Evolutionary conservation across 441 rosid species (phyloP).

Genomic region (Biscutella laevigata): DNA sequence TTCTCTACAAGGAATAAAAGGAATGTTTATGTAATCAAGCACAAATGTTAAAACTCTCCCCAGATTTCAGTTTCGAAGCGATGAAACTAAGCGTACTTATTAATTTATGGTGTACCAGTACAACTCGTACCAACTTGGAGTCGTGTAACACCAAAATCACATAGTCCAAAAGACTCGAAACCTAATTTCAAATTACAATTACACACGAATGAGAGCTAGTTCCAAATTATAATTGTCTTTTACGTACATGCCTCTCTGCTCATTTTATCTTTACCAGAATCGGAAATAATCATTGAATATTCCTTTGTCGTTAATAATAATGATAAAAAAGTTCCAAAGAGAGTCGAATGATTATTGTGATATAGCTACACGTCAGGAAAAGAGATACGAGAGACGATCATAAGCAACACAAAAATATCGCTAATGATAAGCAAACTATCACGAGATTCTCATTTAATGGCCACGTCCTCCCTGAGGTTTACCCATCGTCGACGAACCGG

Average conservation of each 20-base stretch:
- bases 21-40: neutral
- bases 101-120: too few relatives aligned
- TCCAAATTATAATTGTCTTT: slow-evolving; percentile 1
- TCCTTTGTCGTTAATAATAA: neutral
- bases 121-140: slow-evolving; percentile 1
- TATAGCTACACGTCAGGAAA: too few relatives aligned
- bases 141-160: neutral
- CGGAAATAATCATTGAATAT: neutral
- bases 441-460: slow-evolving; percentile 13
- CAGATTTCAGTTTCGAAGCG: too few relatives aligned
- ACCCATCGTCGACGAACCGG: slow-evolving; percentile 19
- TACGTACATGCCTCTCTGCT: neutral
- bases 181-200: neutral
- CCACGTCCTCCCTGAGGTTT: slow-evolving; percentile 19
- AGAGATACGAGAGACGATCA: too few relatives aligned
- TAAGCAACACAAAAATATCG: too few relatives aligned
- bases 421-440: slow-evolving; percentile 7
- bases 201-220: slow-evolving; percentile 9
- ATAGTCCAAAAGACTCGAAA: neutral
- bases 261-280: neutral
- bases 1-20: slow-evolving; percentile 2
- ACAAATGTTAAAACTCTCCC: too few relatives aligned
- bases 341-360: slow-evolving; percentile 6
- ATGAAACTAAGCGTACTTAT: too few relatives aligned
- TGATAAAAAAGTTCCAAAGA: slow-evolving; percentile 16